phyloP scores from a whole-genome alignment of 768 basidiomycete genomes.

The Mycena kentingensis region DNA sequence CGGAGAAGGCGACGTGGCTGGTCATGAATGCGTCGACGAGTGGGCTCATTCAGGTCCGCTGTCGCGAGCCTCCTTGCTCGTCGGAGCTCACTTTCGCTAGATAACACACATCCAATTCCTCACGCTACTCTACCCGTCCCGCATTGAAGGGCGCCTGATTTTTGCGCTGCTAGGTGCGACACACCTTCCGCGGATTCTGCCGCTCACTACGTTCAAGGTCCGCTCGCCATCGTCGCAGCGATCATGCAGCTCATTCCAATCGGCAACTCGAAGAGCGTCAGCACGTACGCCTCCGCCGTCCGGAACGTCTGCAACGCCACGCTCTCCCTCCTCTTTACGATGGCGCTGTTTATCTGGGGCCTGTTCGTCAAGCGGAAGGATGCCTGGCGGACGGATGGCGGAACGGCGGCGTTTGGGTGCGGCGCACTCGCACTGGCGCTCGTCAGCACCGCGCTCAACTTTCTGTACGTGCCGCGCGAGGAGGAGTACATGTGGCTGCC shows the following conservation, averaged over 20 bases:
- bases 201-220: constrained; percentile 46
- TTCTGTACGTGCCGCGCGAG: constrained; percentile 80
- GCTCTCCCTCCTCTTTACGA: constrained; percentile 91
- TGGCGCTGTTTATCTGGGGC: constrained; percentile 91
- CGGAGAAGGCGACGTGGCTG: constrained; percentile 77
- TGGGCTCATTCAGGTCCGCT: constrained; percentile 78
- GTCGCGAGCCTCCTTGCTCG: background rate
- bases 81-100: constrained; percentile 40
- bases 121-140: constrained; percentile 91
- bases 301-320: constrained; percentile 96
- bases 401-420: constrained; percentile 90
- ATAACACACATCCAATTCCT: constrained; percentile 98
- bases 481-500: constrained; percentile 93
- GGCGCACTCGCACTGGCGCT: constrained; percentile 84
- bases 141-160: constrained; percentile 84
- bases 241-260: constrained; percentile 84
- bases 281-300: constrained; percentile 66
- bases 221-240: constrained; percentile 82
- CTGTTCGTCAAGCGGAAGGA: constrained; percentile 83
- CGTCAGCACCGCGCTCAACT: constrained; percentile 81
- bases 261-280: constrained; percentile 41
- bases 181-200: background rate
- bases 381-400: constrained; percentile 96
- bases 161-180: constrained; percentile 72
- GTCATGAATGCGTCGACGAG: constrained; percentile 86